Base-by-base conservation (phyloP, 768 basidiomycete species). In the Leucosporidium creatinivorum region DNA sequence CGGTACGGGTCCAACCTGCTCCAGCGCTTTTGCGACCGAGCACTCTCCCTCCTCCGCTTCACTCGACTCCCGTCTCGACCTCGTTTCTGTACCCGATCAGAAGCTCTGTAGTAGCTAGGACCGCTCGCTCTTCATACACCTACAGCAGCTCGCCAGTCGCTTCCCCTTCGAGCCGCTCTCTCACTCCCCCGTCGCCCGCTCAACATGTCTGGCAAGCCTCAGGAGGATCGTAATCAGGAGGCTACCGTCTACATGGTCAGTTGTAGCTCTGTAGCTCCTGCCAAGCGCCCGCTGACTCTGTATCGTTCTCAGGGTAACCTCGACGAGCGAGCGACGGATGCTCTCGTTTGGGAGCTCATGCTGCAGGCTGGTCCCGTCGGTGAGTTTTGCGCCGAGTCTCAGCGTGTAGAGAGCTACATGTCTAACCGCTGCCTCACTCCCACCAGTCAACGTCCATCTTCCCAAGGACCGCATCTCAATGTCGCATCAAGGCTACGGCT, bases 381-480 rank as follows among this genome's bases (percentile, higher is more conserved):
- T 93, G 75, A 76, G 92, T 82, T 39, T 10, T 33, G 33, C 33
- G 44, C 61, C 48, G 3, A 13, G 0, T n/a, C 9, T 18, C 23
- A 36, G 5, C 13, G n/a, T 26, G 9, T 19, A 28, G 10, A 25
- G 57, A 28, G 49, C 50, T 18, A 30, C 47, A 26, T n/a, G 1
- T 28, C 65, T 23, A 3, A 39, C 13, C 58, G n/a, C n/a, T 48
- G 31, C 12, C n/a, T 33, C 52, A 55, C n/a, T 15, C 2, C 49
- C 28, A 31, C 60, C 72, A 94, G 94, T 93, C 26, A 99, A 98
- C 76, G 93, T 98, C 0, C 96, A 98, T 80, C 82, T 99, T 10
- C 93, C 96, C 19, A 99, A 98, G 81, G 96, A 99, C 80, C 87
- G 96, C 73, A 91, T 99, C 65, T 96, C 93, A 18, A 94, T 93